Percentiles rank a stretch among this genome's conserved stretches.
phyloP scores from a whole-genome alignment of 805 yeast species.

The Saturnispora diversa region DNA sequence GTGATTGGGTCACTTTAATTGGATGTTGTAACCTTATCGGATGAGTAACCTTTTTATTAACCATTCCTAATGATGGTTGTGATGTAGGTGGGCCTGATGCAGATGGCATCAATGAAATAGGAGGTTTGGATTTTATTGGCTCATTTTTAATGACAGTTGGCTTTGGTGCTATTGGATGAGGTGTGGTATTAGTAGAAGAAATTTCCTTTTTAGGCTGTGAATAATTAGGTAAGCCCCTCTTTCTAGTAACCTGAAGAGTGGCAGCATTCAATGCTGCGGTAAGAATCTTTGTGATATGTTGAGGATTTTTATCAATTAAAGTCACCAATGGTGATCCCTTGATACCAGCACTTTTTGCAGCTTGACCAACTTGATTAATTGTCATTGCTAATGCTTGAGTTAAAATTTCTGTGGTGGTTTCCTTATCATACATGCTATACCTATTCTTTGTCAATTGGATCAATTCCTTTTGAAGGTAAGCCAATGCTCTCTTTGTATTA shows the following conservation, averaged over 20 bases:
- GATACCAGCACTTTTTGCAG: slow-evolving; percentile 78
- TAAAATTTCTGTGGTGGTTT: slow-evolving; percentile 72
- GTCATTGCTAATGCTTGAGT: slow-evolving; percentile 92
- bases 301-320: slow-evolving; percentile 72
- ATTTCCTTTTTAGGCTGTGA: slow-evolving; percentile 13
- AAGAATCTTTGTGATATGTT: slow-evolving; percentile 67
- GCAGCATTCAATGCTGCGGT: slow-evolving; percentile 79
- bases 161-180: slow-evolving; percentile 8
- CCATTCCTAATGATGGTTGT: slow-evolving; percentile 8
- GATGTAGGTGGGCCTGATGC: slow-evolving; percentile 12
- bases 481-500: slow-evolving; percentile 66
- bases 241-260: slow-evolving; percentile 52
- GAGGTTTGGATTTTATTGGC: slow-evolving; percentile 1
- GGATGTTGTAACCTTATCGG: slow-evolving; percentile 8
- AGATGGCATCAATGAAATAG: too few species aligned
- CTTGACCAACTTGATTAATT: slow-evolving; percentile 80
- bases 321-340: slow-evolving; percentile 72
- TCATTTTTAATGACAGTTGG: background rate
- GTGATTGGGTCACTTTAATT: slow-evolving; percentile 4
- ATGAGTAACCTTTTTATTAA: slow-evolving; percentile 2
- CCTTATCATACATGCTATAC: slow-evolving; percentile 60
- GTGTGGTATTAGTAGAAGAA: slow-evolving; percentile 1
- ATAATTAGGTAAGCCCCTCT: slow-evolving; percentile 34
- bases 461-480: slow-evolving; percentile 79
- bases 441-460: slow-evolving; percentile 72